Conservation (phyloP, 2,329 filamentous ascomycete genomes). For the Aspergillaceae sp. region DNA sequence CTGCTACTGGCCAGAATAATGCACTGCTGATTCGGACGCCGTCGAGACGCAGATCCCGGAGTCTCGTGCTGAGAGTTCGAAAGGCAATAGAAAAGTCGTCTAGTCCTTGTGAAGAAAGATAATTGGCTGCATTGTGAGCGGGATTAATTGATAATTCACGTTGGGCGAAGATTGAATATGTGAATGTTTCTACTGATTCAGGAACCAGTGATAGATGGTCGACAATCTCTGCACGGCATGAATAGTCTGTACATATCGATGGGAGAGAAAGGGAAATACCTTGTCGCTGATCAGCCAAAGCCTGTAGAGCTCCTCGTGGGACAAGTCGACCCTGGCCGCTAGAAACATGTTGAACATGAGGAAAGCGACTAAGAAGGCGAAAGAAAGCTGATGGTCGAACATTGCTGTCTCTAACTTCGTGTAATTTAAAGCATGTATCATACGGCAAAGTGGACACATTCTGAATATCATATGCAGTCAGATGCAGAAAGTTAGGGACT, state of each 20-base stretch:
- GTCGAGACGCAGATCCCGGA: neutral
- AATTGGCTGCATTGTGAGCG: neutral
- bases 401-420: neutral
- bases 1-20: neutral
- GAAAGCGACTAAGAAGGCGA: neutral
- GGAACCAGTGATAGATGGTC: neutral
- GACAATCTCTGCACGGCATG: neutral
- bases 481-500: neutral
- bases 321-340: neutral
- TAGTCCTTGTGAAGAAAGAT: neutral
- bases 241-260: neutral
- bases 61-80: neutral
- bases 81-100: neutral
- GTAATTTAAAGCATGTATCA: neutral
- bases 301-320: neutral
- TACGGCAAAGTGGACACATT: neutral
- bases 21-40: neutral
- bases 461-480: neutral
- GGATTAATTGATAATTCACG: neutral
- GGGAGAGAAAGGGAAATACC: neutral
- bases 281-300: neutral
- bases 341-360: neutral
- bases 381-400: conserved; percentile 1
- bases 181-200: conserved; percentile 1
- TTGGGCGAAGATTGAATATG: neutral